Base-by-base conservation (phyloP, 2,329 filamentous ascomycete genomes). In the Pestalotiopsis fici region DNA sequence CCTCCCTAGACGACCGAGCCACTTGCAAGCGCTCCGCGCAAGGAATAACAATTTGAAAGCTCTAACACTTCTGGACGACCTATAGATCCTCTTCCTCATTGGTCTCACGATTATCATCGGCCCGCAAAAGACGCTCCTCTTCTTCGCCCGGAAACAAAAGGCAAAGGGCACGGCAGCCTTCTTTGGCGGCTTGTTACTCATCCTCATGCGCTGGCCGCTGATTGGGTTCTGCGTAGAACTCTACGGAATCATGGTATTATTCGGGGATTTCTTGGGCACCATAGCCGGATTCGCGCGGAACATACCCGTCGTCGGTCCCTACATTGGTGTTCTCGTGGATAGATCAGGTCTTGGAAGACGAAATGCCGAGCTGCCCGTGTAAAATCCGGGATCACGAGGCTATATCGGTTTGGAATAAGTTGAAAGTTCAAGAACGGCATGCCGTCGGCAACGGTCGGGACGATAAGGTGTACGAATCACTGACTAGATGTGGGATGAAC, bases 61-160 rank as follows among this genome's bases (percentile, higher is more conserved):
- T 54, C 67, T 23, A 37, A 43, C 67, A 21, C 9, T 1, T 50
- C 70, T 64, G 69, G 64, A 59, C 67, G 67, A 67, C 59, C 61
- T 59, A 66, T 75, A 97, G 94, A 97, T 99, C 80, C 94, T 99
- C 79, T 98, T 99, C 86, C 89, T 99, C 65, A 93, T 97, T 83
- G 96, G 96, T 79, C 89, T 99, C 28, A 97, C 95, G 35, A 92
- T 98, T 68, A 97, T 98, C 75, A 97, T 99, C 82, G 96, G 96
- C 56, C 88, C 93, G 27, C 88, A 92, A 79, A 98, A 98, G 79
- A 98, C 96, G 0, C 85, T 95, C 71, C 85, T 92, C 78, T 99
- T 99, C 89, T 99, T 99, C 85, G 93, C 94, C 64, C 92, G 96
- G 69, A 91, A 90, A 74, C 94, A 98, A 78, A 99, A 99, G 81